Evolutionary conservation across 176 grass and related monocot genomes (phyloP).

Genomic region (Echinochloa phyllopogon): DNA sequence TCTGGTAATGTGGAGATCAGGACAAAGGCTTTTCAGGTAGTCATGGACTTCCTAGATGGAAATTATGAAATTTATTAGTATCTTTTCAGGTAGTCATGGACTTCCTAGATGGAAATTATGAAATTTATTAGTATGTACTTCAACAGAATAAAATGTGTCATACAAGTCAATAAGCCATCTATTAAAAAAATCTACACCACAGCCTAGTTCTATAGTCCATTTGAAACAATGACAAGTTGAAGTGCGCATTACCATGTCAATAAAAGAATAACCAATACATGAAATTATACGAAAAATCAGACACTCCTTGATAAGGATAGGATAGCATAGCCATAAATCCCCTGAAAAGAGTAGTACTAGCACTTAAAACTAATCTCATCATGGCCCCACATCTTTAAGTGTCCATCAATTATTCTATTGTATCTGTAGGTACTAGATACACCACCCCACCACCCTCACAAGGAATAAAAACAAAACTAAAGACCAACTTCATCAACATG

Average conservation of each 20-base stretch:
- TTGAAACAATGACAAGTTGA: not conserved
- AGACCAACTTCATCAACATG: not conserved
- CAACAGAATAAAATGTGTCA: constrained; percentile 21
- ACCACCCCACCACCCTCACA: not conserved
- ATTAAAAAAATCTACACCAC: not conserved
- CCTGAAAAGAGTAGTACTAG: not conserved
- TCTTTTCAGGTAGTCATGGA: constrained; percentile 97
- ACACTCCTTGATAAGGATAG: not conserved
- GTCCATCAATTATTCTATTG: not conserved
- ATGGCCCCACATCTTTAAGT: constrained; percentile 9
- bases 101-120: constrained; percentile 58
- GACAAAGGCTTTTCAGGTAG: constrained; percentile 98
- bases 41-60: constrained; percentile 87
- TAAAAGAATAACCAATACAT: constrained; percentile 23
- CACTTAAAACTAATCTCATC: constrained; percentile 2
- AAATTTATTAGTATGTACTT: constrained; percentile 8
- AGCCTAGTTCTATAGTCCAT: not conserved
- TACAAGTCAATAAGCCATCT: not conserved
- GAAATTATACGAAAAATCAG: not conserved
- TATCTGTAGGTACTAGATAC: not conserved
- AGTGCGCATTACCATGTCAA: constrained; percentile 19
- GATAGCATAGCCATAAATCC: not conserved
- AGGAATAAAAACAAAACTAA: not conserved
- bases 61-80: constrained; percentile 2
- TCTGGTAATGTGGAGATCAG: constrained; percentile 88